Base-by-base conservation (phyloP, 2,329 filamentous ascomycete genomes). In the Aquanectria penicillioides region DNA sequence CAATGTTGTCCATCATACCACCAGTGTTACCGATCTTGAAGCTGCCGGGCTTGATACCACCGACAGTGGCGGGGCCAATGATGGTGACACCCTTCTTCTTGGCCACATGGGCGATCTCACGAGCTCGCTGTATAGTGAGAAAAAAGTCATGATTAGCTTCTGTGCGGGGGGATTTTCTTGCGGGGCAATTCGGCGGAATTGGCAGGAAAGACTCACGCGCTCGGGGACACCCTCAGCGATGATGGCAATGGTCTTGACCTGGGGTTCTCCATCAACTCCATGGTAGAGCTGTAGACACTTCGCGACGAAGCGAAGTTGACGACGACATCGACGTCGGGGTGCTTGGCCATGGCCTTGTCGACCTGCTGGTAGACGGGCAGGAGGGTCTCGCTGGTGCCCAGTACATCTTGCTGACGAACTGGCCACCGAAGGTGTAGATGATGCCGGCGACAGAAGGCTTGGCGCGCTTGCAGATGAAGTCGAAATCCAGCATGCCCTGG, bases 321-420 rank as follows among this genome's bases (percentile, higher is more conserved):
- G 63, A 99, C 92, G 57, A 93, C 94, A 78, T 99, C 95, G 66
- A 98, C 95, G 70, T 99, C 95, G 64, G 86, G 88, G 87, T 99
- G 95, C 89, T 99, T 99, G 80, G 88, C 87, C 76, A 97, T 89
- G 71, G 95, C 95, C 86, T 97, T 97, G 71, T 88, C 84, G 46
- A 94, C 91, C 75, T 92, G 87, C 84, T 99, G 94, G 88, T 99
- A 99, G 78, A 99, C 95, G 65, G 95, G 95, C 71, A 99, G 88
- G 68, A 99, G 89, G 64, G 95, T 99, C 86, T 99, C 95, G 83
- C 93, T 97, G 76, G 95, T 99, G 75, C 95, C 95, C 95, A 99
- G 91, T 99, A 99, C 95, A 99, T 98, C 90, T 99, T 99, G 89
- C 93, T 97, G 78, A 99, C 95, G 89, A 99, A 99, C 83, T 99